phyloP scores from a whole-genome alignment of 169 alveolate genomes.

The Babesia bovis region DNA sequence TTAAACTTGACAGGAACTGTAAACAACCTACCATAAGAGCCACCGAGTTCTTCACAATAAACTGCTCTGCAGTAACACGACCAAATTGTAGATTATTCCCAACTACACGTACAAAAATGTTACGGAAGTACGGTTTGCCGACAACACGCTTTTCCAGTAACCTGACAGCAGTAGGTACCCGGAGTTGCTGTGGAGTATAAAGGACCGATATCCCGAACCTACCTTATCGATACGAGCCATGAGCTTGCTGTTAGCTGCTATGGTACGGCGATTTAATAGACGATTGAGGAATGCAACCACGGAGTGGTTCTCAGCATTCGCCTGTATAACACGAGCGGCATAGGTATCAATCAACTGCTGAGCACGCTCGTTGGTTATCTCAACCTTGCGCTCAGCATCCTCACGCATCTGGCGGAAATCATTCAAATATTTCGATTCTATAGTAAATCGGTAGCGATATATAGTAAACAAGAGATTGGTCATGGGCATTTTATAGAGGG shows the following conservation, averaged over 20 bases:
- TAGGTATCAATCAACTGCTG: constrained; percentile 41
- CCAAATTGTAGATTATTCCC: constrained; percentile 6
- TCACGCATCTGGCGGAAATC: constrained; percentile 5
- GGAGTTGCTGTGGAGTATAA: constrained; percentile 4
- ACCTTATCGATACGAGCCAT: constrained; percentile 11
- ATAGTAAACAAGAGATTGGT: neutral
- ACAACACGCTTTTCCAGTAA: neutral
- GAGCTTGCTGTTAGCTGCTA: neutral
- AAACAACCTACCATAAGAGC: neutral
- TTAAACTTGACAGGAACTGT: neutral
- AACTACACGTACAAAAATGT: neutral
- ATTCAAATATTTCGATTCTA: neutral
- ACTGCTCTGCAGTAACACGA: constrained; percentile 2
- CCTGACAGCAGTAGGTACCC: neutral
- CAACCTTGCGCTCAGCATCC: constrained; percentile 6
- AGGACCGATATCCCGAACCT: neutral
- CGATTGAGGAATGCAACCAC: constrained; percentile 3
- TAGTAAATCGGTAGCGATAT: constrained; percentile 21
- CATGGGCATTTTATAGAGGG: constrained; percentile 4
- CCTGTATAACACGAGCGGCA: constrained; percentile 27
- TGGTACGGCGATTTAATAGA: neutral
- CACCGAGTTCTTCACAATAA: neutral
- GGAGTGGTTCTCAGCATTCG: constrained; percentile 27
- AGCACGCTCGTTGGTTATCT: constrained; percentile 18
- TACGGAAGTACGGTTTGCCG: neutral